Conservation (phyloP, 2,329 filamentous ascomycete genomes). For the Pezicula radicicola region DNA sequence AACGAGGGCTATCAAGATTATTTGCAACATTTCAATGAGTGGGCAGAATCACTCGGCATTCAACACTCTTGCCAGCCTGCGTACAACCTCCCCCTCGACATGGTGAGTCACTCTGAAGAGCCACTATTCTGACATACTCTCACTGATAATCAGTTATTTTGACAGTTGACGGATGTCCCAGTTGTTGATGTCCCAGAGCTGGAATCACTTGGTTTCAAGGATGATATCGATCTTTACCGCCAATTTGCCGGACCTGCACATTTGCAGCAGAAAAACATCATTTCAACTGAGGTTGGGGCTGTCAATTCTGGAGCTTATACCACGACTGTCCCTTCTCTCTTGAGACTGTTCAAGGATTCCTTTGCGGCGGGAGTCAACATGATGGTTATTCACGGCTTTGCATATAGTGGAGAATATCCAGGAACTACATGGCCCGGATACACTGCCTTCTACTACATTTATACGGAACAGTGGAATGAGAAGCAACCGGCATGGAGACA, state of each 20-base stretch:
- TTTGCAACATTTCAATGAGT: slow-evolving; percentile 25
- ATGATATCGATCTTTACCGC: slow-evolving; percentile 34
- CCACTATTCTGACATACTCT: slow-evolving; percentile 3
- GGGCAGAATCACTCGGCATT: slow-evolving; percentile 26
- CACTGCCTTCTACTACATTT: slow-evolving; percentile 38
- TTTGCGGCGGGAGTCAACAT: slow-evolving; percentile 39
- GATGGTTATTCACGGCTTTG: slow-evolving; percentile 40
- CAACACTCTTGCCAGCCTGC: slow-evolving; percentile 34
- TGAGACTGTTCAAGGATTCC: slow-evolving; percentile 33
- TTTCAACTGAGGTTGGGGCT: slow-evolving; percentile 36
- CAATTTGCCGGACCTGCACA: slow-evolving; percentile 35
- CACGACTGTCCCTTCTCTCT: slow-evolving; percentile 20
- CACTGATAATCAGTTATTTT: neutral
- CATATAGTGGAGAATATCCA: slow-evolving; percentile 37
- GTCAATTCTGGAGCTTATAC: slow-evolving; percentile 19
- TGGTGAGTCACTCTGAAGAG: slow-evolving; percentile 15
- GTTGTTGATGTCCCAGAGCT: slow-evolving; percentile 35
- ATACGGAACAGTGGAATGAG: slow-evolving; percentile 34
- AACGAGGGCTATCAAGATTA: slow-evolving; percentile 25
- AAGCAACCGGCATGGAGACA: slow-evolving; percentile 37
- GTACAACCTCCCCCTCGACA: slow-evolving; percentile 40
- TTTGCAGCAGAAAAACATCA: slow-evolving; percentile 31
- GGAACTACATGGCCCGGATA: slow-evolving; percentile 47
- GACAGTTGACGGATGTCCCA: slow-evolving; percentile 25
- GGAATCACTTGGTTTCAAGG: slow-evolving; percentile 34